Base-by-base conservation (phyloP, 2,329 filamentous ascomycete species). In the Furcasterigmium sp. region DNA sequence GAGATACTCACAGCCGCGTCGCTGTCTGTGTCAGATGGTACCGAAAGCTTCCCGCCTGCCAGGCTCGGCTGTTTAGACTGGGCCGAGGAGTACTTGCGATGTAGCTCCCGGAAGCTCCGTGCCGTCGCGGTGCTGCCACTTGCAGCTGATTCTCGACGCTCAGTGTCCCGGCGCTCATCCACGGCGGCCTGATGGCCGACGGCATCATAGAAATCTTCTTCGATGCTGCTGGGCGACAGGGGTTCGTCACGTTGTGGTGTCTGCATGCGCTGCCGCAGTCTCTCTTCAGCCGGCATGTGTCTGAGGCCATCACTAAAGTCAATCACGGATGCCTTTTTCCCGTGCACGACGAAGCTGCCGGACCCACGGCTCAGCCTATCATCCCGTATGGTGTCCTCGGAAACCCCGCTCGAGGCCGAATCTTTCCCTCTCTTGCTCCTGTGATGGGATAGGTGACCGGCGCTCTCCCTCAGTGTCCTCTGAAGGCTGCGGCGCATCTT, bases 261-360 rank as follows among this genome's bases (percentile, higher is more conserved):
- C 35, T 69, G 65, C 51, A 77, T 86, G 43, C 82, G 76, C 39
- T 83, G 69, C 45, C 82, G 78, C 34, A 88, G 67, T 29, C 84
- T 80, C 56, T 91, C 85, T 47, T 91, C 87, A 0, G 81, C 75
- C 1, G 84, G 76, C 64, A 91, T 80, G 46, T 78, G 84, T 56
- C 91, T 84, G 69, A 95, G 83, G 54, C 95, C 91, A n/a, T 84
- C 82, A 8, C 91, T 90, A 59, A 98, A 94, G n/a, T 88, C 94
- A 53, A 98, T 88, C 44, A 98, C 87, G 1, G 90, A 95, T 3
- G 93, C 93, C 64, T 98, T 97, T 70, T 97, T 98, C 47, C 93
- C 91, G 57, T 98, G 93, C 4, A 98, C 84, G 4, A 93, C 95
- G 62, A 98, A 98, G 55, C 88, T 95, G 5, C 89, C 89, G 11